These are phyloP conservation scores for Candida qinlingensis DNA, from an alignment of 805 yeast genomes.

Conservation along the genomic window DNA sequence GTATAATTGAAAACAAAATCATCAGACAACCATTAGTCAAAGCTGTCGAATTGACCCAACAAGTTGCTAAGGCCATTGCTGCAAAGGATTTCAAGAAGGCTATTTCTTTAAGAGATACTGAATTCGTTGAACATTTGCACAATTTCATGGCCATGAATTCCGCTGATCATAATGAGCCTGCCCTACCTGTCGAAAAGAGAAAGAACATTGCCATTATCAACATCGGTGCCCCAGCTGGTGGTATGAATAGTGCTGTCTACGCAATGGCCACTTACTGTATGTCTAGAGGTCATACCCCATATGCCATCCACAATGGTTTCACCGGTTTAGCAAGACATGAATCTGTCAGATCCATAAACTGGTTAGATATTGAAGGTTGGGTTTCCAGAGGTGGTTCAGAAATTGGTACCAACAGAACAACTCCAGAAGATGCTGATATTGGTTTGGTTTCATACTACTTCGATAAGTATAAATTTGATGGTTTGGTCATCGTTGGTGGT, in stretches of 20 bases:
- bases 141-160: conserved; percentile 64
- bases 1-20: conserved; percentile 64
- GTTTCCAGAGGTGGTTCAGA: conserved; percentile 73
- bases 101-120: conserved; percentile 64
- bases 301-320: conserved; percentile 72
- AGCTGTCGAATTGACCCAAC: conserved; percentile 65
- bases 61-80: conserved; percentile 66
- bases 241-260: conserved; percentile 71
- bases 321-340: conserved; percentile 64
- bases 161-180: conserved; percentile 62
- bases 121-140: conserved; percentile 57
- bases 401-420: conserved; percentile 71
- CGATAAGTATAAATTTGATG: conserved; percentile 63
- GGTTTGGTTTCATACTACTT: conserved; percentile 71
- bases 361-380: conserved; percentile 75
- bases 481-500: conserved; percentile 73
- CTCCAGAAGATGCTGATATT: conserved; percentile 60
- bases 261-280: conserved; percentile 72
- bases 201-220: conserved; percentile 65
- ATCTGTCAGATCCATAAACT: conserved; percentile 49
- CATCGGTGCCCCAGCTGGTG: conserved; percentile 80
- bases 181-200: conserved; percentile 46
- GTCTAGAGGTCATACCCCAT: conserved; percentile 68
- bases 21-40: conserved; percentile 65
- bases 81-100: conserved; percentile 64